Evolutionary conservation across 164 flowering plant genomes (phyloP), one percentile per base, ranked within the genome.

Genomic region (Umbellularia californica): DNA sequence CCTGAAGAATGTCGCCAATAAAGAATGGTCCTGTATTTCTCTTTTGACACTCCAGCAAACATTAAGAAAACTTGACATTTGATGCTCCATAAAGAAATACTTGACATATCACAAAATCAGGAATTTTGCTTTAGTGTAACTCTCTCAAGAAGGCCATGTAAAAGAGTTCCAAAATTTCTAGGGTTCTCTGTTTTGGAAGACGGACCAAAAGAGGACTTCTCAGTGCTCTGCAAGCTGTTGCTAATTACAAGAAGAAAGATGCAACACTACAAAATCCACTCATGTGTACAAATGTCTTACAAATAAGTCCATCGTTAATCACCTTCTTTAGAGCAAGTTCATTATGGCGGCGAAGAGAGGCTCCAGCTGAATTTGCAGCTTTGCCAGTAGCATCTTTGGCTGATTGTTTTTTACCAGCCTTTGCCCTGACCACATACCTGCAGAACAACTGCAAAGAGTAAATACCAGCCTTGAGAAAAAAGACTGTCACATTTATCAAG

Each of bases 301-400:
- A 47, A 69, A 41, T n/a, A 35, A 50, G 5, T 23, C 55, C 33
- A 13, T 55, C 9, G 27, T 23, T 41, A 50, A 67, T 55, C 84
- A 95, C 99, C 97, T 93, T 95, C 81, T 92, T 95, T 50, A 95
- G 80, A 70, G 92, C 97, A 73, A 89, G 85, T 81, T 95, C 99
- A 80, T 95, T 93, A 77, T 95, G 80, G 17, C 99, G 90, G 19
- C 99, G 98, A 72, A 95, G 92, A 58, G 98, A 85, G 67, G 99
- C 90, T 70, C 99, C 99, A 69, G 99, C 99, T 72, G 99, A 95
- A 82, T 88, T 85, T 70, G 87, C 84, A 84, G 88, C 76, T 76
- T 76, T 90, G 51, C 99, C 99, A 80, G 84, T 82, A 62, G 82
- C 99, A 88, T 95, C 99, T 81, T 95, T 92, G 51, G 91, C 75